Evolutionary conservation across 2,329 filamentous ascomycete genomes (phyloP).

Genomic region (Beauveria asiatica): DNA sequence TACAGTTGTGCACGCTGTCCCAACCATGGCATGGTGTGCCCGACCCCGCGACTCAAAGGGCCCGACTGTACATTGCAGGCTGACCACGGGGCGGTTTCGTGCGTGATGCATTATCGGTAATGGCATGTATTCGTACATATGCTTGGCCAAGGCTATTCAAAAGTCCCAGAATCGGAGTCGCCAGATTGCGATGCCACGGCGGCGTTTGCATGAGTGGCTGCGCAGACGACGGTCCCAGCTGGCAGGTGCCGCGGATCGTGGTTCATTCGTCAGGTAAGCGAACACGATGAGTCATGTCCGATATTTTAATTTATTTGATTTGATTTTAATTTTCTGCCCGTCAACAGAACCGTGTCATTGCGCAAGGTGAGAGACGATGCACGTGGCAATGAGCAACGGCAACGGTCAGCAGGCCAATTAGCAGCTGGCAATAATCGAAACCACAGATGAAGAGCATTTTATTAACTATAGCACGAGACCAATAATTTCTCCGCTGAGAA

Average conservation of each 20-base stretch:
- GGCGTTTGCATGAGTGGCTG: neutral
- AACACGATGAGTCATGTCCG: neutral
- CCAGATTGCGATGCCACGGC: neutral
- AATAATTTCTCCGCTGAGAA: neutral
- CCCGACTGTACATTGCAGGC: neutral
- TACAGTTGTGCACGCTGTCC: neutral
- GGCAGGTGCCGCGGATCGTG: neutral
- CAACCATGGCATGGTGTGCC: neutral
- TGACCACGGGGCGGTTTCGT: neutral
- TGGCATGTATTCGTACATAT: too few species aligned
- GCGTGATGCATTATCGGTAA: neutral
- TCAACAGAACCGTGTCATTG: neutral
- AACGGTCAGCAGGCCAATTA: neutral
- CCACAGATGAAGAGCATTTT: too few species aligned
- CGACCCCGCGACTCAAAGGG: neutral
- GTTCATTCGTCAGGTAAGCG: neutral
- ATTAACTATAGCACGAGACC: neutral
- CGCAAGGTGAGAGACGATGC: neutral
- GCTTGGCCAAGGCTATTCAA: neutral
- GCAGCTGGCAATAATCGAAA: neutral
- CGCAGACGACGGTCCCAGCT: neutral
- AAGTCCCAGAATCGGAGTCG: neutral
- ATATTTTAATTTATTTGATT: too few species aligned
- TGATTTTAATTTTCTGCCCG: too few species aligned
- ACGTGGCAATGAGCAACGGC: neutral